A percentile compares a stretch with the other conserved stretches of the same genome.
These are phyloP conservation scores for Penicillium sp. DNA, from an alignment of 2,329 filamentous ascomycete species.

Conservation along the genomic window DNA sequence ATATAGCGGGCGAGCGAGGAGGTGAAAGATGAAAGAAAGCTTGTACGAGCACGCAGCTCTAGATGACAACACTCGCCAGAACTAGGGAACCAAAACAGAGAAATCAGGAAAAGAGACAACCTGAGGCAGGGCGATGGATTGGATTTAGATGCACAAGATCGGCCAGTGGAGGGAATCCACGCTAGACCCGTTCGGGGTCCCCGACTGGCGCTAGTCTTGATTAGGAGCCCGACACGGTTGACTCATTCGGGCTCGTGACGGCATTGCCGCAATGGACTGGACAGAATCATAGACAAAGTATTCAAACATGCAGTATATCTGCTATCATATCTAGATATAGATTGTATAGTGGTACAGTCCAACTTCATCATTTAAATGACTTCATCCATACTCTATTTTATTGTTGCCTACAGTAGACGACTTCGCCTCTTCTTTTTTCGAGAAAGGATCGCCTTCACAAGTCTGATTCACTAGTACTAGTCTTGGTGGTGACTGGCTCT, in stretches of 20 bases:
- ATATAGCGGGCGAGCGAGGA: constrained; percentile 1
- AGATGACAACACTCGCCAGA: background rate
- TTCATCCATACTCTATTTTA: too few species aligned
- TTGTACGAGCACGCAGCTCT: background rate
- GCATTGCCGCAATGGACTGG: too few species aligned
- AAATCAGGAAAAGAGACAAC: constrained; percentile 15
- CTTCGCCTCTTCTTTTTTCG: too few species aligned
- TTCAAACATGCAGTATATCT: too few species aligned
- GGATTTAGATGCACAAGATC: constrained; percentile 8
- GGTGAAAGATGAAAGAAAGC: constrained; percentile 1
- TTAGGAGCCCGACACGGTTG: constrained; percentile 19
- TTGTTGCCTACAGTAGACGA: too few species aligned
- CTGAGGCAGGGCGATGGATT: constrained; percentile 15
- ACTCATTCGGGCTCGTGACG: constrained; percentile 1
- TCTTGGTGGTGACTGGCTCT: too few species aligned
- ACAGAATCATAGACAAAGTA: too few species aligned
- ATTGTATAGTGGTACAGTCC: too few species aligned
- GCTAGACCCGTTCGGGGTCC: constrained; percentile 24
- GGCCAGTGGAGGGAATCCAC: background rate
- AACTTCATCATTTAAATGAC: too few species aligned
- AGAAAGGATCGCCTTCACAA: too few species aligned
- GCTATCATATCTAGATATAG: too few species aligned
- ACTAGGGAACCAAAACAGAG: constrained; percentile 1
- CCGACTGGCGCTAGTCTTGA: constrained; percentile 25
- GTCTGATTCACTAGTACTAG: too few species aligned